Percentiles rank a stretch among this genome's conserved stretches.
phyloP scores from a whole-genome alignment of 192 early-diverging fungal species.

The Podochytrium sp. region DNA sequence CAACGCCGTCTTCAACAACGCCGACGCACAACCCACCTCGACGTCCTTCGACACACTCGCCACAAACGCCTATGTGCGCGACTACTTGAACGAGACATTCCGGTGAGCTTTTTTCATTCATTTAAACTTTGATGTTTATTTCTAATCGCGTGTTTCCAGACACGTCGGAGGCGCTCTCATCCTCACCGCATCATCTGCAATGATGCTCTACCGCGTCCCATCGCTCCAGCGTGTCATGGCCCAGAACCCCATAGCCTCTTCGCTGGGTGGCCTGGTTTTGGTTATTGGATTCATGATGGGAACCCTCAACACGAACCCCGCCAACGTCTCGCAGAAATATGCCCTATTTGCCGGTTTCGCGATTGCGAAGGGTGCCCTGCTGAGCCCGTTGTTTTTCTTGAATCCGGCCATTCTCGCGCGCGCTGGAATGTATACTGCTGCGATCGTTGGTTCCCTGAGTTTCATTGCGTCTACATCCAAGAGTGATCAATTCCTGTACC shows the following conservation, averaged over 20 bases:
- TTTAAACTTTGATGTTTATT: no score
- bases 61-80: conserved; percentile 16
- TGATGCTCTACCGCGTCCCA: background rate
- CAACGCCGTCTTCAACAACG: conserved; percentile 6
- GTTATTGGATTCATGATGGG: conserved; percentile 8
- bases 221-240: conserved; percentile 9
- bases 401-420: conserved; percentile 20
- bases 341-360: conserved; percentile 27
- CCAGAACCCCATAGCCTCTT: background rate
- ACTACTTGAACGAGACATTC: conserved; percentile 22
- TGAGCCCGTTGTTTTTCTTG: conserved; percentile 19
- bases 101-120: background rate
- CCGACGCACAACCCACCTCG: background rate
- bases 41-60: background rate
- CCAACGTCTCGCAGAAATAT: conserved; percentile 16
- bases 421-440: conserved; percentile 16
- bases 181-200: conserved; percentile 5
- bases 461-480: conserved; percentile 22
- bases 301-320: conserved; percentile 10
- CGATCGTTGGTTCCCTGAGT: conserved; percentile 20
- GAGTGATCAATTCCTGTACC: conserved; percentile 18
- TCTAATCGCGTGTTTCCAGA: no score
- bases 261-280: conserved; percentile 12
- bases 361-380: conserved; percentile 13
- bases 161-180: conserved; percentile 20